phyloP scores from a whole-genome alignment of 2,329 filamentous ascomycete species.

The Cadophora gregata region DNA sequence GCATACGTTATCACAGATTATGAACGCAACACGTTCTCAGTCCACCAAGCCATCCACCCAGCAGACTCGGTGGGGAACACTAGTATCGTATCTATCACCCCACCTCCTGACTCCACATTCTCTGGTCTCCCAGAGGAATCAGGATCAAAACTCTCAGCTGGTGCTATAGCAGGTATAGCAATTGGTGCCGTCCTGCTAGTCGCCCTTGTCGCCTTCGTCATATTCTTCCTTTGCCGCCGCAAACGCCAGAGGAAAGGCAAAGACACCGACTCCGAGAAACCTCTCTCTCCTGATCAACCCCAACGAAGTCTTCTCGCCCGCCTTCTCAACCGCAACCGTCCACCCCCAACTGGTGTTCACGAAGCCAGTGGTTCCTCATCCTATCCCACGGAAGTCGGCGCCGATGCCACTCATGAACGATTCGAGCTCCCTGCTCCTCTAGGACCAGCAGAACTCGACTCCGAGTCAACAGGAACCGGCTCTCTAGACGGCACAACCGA shows the following conservation, averaged over 20 bases:
- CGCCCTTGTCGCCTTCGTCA: constrained; percentile 25
- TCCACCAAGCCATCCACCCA: constrained; percentile 43
- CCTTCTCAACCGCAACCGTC: constrained; percentile 51
- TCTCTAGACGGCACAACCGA: constrained; percentile 35
- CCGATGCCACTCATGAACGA: constrained; percentile 36
- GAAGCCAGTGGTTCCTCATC: constrained; percentile 57
- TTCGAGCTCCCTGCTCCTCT: constrained; percentile 39
- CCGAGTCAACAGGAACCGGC: constrained; percentile 32
- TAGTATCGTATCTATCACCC: constrained; percentile 36
- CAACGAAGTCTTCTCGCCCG: constrained; percentile 53
- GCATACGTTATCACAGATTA: constrained; percentile 46
- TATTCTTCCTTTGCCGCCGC: constrained; percentile 31
- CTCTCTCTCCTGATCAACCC: constrained; percentile 42
- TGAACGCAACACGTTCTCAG: constrained; percentile 42
- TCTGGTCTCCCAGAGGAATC: constrained; percentile 23
- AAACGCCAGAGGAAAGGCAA: constrained; percentile 38
- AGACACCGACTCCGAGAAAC: constrained; percentile 26
- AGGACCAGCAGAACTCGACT: constrained; percentile 39
- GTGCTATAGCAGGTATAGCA: constrained; percentile 39
- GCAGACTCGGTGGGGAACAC: constrained; percentile 35
- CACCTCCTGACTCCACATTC: constrained; percentile 39
- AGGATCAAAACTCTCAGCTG: constrained; percentile 20
- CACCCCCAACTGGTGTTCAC: constrained; percentile 54
- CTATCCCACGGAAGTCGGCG: constrained; percentile 50
- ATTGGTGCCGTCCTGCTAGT: constrained; percentile 31